A percentile compares a stretch with the other conserved stretches of the same genome.
Conservation (phyloP, 192 early-diverging fungal genomes). For the Backusella australiensis region DNA sequence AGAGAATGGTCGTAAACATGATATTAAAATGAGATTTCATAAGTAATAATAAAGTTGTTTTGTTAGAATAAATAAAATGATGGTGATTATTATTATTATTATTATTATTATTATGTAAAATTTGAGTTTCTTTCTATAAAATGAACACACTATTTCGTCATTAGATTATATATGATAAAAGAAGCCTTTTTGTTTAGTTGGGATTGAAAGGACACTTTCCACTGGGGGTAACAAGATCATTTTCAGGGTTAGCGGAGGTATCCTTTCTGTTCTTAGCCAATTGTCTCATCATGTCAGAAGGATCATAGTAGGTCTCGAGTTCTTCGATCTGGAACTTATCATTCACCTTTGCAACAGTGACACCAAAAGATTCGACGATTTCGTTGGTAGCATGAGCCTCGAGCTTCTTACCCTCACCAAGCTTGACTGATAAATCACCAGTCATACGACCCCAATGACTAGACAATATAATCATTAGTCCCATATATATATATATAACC, state of each 20-base stretch:
- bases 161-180: not conserved
- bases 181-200: not conserved
- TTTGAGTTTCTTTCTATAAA: not conserved
- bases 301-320: constrained; percentile 34
- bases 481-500: not conserved
- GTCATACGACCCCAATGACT: constrained; percentile 41
- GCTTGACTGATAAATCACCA: constrained; percentile 30
- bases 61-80: not conserved
- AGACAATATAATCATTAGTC: not conserved
- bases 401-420: constrained; percentile 37
- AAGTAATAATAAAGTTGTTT: not conserved
- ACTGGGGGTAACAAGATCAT: not conserved
- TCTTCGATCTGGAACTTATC: constrained; percentile 41
- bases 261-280: constrained; percentile 31
- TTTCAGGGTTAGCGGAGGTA: constrained; percentile 8
- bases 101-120: not conserved
- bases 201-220: constrained; percentile 34
- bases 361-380: constrained; percentile 31
- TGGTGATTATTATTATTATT: not conserved
- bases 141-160: not conserved
- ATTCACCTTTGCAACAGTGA: constrained; percentile 39
- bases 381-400: constrained; percentile 37
- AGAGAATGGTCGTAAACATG: not conserved
- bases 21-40: not conserved
- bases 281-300: constrained; percentile 32